These are phyloP conservation scores for Leavenworthia alabamica DNA, from an alignment of 345 rosid species.

Conservation along the genomic window DNA sequence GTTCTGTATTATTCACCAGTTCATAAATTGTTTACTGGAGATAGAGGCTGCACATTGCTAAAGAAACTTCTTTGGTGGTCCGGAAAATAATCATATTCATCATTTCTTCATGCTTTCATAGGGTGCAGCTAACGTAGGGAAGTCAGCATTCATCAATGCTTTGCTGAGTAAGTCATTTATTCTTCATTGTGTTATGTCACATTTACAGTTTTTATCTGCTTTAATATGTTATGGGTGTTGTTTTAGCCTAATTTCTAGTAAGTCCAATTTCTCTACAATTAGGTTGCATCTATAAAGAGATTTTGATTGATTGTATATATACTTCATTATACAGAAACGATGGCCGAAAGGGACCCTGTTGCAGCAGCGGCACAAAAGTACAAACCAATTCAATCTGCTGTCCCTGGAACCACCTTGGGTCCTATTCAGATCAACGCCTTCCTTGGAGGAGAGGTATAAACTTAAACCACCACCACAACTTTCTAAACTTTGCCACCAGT, in stretches of 20 bases:
- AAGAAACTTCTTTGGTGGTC: neutral
- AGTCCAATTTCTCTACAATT: too few species aligned
- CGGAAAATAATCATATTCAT: neutral
- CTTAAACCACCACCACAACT: conserved; percentile 1
- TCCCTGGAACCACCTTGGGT: conserved; percentile 96
- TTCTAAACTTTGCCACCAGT: neutral
- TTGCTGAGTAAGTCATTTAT: conserved; percentile 60
- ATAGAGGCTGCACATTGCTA: conserved; percentile 1
- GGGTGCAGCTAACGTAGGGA: conserved; percentile 98
- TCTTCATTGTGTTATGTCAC: conserved; percentile 2
- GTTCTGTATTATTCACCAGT: neutral
- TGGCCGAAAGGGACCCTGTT: conserved; percentile 82
- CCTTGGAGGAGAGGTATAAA: conserved; percentile 81
- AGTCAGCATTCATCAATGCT: conserved; percentile 94
- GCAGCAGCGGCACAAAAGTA: conserved; percentile 87
- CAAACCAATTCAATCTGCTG: conserved; percentile 93
- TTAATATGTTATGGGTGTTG: neutral
- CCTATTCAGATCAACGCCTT: conserved; percentile 90
- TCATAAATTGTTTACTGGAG: neutral
- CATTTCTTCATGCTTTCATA: conserved; percentile 20
- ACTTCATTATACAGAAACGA: conserved; percentile 42
- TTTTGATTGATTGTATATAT: neutral
- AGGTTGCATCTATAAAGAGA: neutral
- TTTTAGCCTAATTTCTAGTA: conserved; percentile 6
- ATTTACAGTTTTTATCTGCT: neutral